Evolutionary conservation across 2,329 filamentous ascomycete genomes (phyloP), one percentile per base, ranked within the genome.

Genomic region (Cercospora brassicicola): DNA sequence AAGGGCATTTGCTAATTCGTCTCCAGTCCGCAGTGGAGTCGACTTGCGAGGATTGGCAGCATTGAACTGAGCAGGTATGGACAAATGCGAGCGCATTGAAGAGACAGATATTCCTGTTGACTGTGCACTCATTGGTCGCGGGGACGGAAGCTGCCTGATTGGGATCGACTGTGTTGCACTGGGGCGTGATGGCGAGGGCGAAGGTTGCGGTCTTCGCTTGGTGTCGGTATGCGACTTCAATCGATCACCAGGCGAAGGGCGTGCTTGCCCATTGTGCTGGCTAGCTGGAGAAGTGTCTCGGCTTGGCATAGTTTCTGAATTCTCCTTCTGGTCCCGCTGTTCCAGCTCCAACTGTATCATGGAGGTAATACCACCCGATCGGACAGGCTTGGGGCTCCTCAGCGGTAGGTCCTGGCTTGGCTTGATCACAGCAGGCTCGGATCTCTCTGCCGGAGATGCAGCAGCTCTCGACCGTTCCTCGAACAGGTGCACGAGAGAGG

Each of bases 1-100:
- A 67, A 94, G 92, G 70, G 91, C 91, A 73, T 88, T 87, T 11
- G 90, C 89, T 7, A 94, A 85, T 0, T 88, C 88, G 67, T 89
- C 86, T 9, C 91, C 83, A 0, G 86, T 85, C 30, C 89, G 82
- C 62, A 84, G 80, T 7, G 82, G 82, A 8, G 80, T 79, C 55
- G 81, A 79, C 9, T 78, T 76, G 28, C 76, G 75, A 4, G 77
- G 78, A 66, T 79, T 72, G 7, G 78, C 70, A 48, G 76, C 75
- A 60, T 78, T 72, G 65, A 73, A 79, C 30, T 77, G 73, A 9
- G 78, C 78, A 11, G 74, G 65, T 13, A 79, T 75, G 23, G 75
- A 78, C 56, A 67, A 67, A 4, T 67, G 59, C 3, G 75, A 76
- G 5, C 68, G 67, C 4, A 69, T 61, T 0, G 73, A 70, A 13